phyloP scores from a whole-genome alignment of 108 stramenopile genomes.

The Mediolabrus comicus region DNA sequence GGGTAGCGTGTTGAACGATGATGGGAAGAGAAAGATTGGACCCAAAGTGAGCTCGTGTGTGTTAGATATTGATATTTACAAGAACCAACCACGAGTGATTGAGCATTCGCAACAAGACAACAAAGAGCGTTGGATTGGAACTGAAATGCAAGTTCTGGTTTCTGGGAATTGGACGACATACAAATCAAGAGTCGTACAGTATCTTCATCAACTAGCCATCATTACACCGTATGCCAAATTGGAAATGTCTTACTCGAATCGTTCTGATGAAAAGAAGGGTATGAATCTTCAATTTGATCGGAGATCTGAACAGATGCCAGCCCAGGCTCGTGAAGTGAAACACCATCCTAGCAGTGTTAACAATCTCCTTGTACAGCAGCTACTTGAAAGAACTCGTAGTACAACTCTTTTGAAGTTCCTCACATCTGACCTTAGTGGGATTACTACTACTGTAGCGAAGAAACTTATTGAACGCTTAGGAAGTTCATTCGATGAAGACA shows the following conservation, averaged over 20 bases:
- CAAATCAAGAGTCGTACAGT: constrained; percentile 85
- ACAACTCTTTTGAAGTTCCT: constrained; percentile 83
- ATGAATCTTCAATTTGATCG: constrained; percentile 72
- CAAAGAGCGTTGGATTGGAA: constrained; percentile 75
- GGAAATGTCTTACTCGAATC: constrained; percentile 65
- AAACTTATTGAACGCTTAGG: constrained; percentile 68
- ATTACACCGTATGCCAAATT: constrained; percentile 95
- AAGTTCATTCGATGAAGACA: constrained; percentile 45
- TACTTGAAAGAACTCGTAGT: constrained; percentile 70
- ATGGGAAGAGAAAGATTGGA: constrained; percentile 42
- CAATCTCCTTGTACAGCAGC: constrained; percentile 92
- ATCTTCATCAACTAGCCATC: constrained; percentile 94
- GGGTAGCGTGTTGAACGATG: constrained; percentile 16
- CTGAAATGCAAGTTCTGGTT: constrained; percentile 85
- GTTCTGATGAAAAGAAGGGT: constrained; percentile 59
- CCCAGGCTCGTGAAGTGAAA: constrained; percentile 86
- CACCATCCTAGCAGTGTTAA: constrained; percentile 94
- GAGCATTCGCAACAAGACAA: constrained; percentile 74
- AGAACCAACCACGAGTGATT: constrained; percentile 83
- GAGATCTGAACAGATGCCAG: constrained; percentile 89
- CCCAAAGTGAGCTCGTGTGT: constrained; percentile 66
- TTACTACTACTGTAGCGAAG: constrained; percentile 62
- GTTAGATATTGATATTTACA: constrained; percentile 95
- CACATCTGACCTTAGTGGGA: constrained; percentile 66
- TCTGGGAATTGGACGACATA: constrained; percentile 94